These are phyloP conservation scores for Pythium oligandrum DNA, from an alignment of 352 stramenopile species.

Conservation along the genomic window DNA sequence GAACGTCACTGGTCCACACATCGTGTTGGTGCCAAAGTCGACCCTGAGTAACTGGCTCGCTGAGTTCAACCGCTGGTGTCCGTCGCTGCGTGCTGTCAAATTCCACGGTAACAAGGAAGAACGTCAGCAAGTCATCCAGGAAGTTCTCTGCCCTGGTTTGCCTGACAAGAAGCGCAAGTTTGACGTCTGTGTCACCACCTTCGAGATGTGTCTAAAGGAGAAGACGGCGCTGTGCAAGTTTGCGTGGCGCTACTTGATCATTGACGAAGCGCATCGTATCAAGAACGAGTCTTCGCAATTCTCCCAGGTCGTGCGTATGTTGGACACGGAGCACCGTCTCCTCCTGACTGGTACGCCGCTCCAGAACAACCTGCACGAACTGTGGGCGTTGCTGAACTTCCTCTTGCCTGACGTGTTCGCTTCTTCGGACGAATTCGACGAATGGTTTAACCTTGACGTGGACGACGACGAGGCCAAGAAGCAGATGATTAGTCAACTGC, in stretches of 20 bases:
- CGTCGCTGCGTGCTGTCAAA: slow-evolving; percentile 88
- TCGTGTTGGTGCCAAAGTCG: slow-evolving; percentile 93
- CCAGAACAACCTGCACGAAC: slow-evolving; percentile 94
- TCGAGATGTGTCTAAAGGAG: slow-evolving; percentile 93
- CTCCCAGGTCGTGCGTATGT: slow-evolving; percentile 72
- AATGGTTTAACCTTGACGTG: slow-evolving; percentile 87
- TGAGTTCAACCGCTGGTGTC: slow-evolving; percentile 92
- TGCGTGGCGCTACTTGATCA: slow-evolving; percentile 87
- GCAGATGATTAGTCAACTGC: slow-evolving; percentile 85
- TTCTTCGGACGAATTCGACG: slow-evolving; percentile 80
- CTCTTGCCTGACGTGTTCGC: slow-evolving; percentile 93
- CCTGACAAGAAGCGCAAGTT: slow-evolving; percentile 92
- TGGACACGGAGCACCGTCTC: slow-evolving; percentile 81
- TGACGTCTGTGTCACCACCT: slow-evolving; percentile 96
- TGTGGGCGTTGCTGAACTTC: slow-evolving; percentile 94
- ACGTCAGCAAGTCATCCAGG: slow-evolving; percentile 72
- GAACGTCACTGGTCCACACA: slow-evolving; percentile 84
- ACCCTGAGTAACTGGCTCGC: slow-evolving; percentile 93
- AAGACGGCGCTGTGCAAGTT: slow-evolving; percentile 88
- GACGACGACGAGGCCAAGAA: slow-evolving; percentile 88
- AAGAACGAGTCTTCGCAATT: slow-evolving; percentile 90
- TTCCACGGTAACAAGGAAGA: slow-evolving; percentile 93
- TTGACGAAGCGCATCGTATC: slow-evolving; percentile 86
- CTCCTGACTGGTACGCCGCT: slow-evolving; percentile 93
- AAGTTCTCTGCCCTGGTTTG: slow-evolving; percentile 87